phyloP scores from a whole-genome alignment of 2,329 filamentous ascomycete genomes.

The Metarhizium robertsii region DNA sequence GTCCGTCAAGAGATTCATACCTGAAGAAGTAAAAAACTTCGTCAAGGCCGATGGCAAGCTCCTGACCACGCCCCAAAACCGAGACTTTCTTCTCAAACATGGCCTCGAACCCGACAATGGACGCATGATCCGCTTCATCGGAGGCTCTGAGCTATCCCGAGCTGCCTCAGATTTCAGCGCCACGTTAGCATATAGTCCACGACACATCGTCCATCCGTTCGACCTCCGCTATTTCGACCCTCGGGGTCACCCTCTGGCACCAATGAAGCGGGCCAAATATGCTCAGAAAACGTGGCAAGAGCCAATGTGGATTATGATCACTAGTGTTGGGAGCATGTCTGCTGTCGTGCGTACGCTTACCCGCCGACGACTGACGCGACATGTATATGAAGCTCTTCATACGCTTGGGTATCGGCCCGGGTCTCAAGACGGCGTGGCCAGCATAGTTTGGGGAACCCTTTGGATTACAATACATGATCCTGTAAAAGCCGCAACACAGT shows the following conservation, averaged over 20 bases:
- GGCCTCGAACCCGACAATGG: slow-evolving; percentile 16
- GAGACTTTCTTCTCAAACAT: slow-evolving; percentile 17
- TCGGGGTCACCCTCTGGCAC: slow-evolving; percentile 21
- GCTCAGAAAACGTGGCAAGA: slow-evolving; percentile 15
- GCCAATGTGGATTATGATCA: slow-evolving; percentile 24
- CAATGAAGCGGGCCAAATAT: slow-evolving; percentile 17
- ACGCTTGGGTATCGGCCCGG: slow-evolving; percentile 14
- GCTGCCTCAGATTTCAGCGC: slow-evolving; percentile 13
- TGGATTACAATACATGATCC: slow-evolving; percentile 14
- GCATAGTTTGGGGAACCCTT: slow-evolving; percentile 16
- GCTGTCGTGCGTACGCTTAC: slow-evolving; percentile 18
- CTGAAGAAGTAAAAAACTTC: slow-evolving; percentile 12
- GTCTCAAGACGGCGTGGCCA: slow-evolving; percentile 5
- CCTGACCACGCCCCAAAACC: slow-evolving; percentile 19
- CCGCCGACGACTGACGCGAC: slow-evolving; percentile 15
- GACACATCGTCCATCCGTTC: slow-evolving; percentile 23
- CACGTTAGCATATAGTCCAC: slow-evolving; percentile 15
- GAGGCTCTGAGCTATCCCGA: slow-evolving; percentile 5
- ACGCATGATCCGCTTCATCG: slow-evolving; percentile 8
- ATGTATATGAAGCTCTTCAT: slow-evolving; percentile 18
- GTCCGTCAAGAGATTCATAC: slow-evolving; percentile 11
- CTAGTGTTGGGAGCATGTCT: slow-evolving; percentile 5
- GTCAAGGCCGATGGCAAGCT: slow-evolving; percentile 14
- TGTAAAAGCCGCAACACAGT: slow-evolving; percentile 7
- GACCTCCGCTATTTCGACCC: slow-evolving; percentile 23